A percentile compares a stretch with the other conserved stretches of the same genome.
Evolutionary conservation across 345 rosid genomes (phyloP).

Genomic region (Eucalyptus cladocalyx): DNA sequence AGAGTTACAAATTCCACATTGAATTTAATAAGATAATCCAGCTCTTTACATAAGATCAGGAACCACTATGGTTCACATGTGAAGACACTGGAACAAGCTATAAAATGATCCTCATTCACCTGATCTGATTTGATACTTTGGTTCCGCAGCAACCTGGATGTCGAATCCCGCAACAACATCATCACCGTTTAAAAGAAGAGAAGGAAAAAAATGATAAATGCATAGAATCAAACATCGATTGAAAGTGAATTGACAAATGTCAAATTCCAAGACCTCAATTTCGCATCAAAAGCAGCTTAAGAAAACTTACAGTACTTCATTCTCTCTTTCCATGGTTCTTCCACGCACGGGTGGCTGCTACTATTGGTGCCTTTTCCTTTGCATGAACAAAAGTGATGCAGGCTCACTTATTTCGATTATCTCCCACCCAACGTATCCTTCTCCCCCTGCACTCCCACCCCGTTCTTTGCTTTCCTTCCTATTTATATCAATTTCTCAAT

Average conservation of each 20-base stretch:
- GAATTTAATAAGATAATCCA: too few relatives aligned
- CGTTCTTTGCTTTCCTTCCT: too few relatives aligned
- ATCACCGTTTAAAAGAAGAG: not conserved
- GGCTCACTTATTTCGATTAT: too few relatives aligned
- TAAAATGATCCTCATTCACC: not conserved
- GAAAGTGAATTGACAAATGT: not conserved
- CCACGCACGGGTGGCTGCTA: not conserved
- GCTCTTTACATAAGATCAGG: too few relatives aligned
- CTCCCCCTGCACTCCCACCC: too few relatives aligned
- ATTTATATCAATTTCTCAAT: too few relatives aligned
- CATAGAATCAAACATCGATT: too few relatives aligned
- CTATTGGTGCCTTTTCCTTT: not conserved
- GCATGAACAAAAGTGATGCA: not conserved
- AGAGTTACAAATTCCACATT: too few relatives aligned
- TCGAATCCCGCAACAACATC: slow-evolving; percentile 53
- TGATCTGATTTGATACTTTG: slow-evolving; percentile 51
- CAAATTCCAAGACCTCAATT: not conserved
- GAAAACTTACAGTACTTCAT: too few relatives aligned
- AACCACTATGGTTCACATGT: not conserved
- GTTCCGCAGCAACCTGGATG: slow-evolving; percentile 5
- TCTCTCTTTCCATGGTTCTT: not conserved
- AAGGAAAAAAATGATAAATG: not conserved
- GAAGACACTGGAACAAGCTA: not conserved
- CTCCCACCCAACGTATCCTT: too few relatives aligned
- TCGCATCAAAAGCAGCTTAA: not conserved